Percentiles rank a stretch among this genome's conserved stretches.
Conservation (phyloP, 352 stramenopile genomes). For the Lagenidium sp. region DNA sequence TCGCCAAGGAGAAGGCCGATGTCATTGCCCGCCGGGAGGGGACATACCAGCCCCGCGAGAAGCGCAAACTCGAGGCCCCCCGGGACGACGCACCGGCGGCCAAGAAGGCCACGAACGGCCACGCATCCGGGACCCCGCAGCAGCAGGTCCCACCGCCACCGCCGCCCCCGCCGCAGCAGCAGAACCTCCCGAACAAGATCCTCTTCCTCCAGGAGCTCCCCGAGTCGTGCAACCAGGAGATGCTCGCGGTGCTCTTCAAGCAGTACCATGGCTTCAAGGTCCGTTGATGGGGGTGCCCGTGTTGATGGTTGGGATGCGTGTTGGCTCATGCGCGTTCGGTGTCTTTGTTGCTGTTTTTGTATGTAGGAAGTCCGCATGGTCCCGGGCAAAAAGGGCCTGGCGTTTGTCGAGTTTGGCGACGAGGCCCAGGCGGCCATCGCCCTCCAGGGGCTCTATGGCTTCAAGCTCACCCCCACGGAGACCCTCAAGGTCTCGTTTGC, state of each 20-base stretch:
- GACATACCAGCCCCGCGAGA: constrained; percentile 68
- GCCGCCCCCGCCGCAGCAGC: constrained; percentile 24
- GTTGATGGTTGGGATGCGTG: constrained; percentile 1
- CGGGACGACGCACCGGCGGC: constrained; percentile 15
- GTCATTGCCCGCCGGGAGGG: constrained; percentile 68
- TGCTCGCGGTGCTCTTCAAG: constrained; percentile 95
- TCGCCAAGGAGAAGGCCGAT: constrained; percentile 78
- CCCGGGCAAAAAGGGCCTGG: constrained; percentile 88
- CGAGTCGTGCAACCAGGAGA: constrained; percentile 93
- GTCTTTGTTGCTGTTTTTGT: not conserved
- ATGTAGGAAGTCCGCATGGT: constrained; percentile 91
- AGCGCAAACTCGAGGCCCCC: constrained; percentile 63
- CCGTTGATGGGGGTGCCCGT: constrained; percentile 5
- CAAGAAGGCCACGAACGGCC: constrained; percentile 18
- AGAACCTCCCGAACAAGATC: constrained; percentile 87
- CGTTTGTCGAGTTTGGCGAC: constrained; percentile 95
- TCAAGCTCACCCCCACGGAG: constrained; percentile 81
- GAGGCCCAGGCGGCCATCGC: constrained; percentile 75
- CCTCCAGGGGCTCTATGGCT: constrained; percentile 69
- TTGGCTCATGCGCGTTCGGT: not conserved
- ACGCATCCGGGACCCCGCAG: not conserved
- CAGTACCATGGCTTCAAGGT: constrained; percentile 95
- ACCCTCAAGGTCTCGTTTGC: constrained; percentile 78
- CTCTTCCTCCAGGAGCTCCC: constrained; percentile 92
- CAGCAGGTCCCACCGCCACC: constrained; percentile 15